A percentile compares a stretch with the other conserved stretches of the same genome.
These are phyloP conservation scores for Dactylonectria macrodidyma DNA, from an alignment of 2,329 filamentous ascomycete species.

Conservation along the genomic window DNA sequence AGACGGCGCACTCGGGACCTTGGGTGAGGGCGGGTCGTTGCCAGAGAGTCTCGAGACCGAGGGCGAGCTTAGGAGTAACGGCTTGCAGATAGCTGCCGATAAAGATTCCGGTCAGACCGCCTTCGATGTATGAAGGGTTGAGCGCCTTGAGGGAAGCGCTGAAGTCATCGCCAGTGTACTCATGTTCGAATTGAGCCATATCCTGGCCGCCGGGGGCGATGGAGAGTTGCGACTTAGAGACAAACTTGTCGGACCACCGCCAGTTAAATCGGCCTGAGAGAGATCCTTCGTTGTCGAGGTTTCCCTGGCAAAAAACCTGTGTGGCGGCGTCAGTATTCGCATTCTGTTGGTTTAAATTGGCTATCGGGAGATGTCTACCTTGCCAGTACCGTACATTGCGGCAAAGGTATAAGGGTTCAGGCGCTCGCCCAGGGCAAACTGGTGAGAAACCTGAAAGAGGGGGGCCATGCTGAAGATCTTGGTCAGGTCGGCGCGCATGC, in stretches of 20 bases:
- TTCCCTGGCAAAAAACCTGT: conserved; percentile 95
- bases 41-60: conserved; percentile 95
- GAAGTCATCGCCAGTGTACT: conserved; percentile 95
- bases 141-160: conserved; percentile 92
- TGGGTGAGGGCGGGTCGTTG: conserved; percentile 87
- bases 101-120: conserved; percentile 93
- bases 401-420: conserved; percentile 96
- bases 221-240: conserved; percentile 91
- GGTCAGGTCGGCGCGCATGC: conserved; percentile 94
- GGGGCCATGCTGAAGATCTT: conserved; percentile 96
- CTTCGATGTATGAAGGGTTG: conserved; percentile 95
- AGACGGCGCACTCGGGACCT: conserved; percentile 91
- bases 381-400: conserved; percentile 92
- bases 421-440: conserved; percentile 94
- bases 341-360: conserved; percentile 25
- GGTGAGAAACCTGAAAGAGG: conserved; percentile 97
- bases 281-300: conserved; percentile 91
- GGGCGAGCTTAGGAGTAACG: conserved; percentile 86
- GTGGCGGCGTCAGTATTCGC: conserved; percentile 37
- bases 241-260: conserved; percentile 84
- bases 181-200: conserved; percentile 94
- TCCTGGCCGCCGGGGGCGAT: conserved; percentile 86
- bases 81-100: conserved; percentile 97
- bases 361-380: conserved; percentile 67
- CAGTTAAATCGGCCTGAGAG: conserved; percentile 94